Evolutionary conservation across 768 basidiomycete genomes (phyloP).

Genomic region (Lactifluus volemus): DNA sequence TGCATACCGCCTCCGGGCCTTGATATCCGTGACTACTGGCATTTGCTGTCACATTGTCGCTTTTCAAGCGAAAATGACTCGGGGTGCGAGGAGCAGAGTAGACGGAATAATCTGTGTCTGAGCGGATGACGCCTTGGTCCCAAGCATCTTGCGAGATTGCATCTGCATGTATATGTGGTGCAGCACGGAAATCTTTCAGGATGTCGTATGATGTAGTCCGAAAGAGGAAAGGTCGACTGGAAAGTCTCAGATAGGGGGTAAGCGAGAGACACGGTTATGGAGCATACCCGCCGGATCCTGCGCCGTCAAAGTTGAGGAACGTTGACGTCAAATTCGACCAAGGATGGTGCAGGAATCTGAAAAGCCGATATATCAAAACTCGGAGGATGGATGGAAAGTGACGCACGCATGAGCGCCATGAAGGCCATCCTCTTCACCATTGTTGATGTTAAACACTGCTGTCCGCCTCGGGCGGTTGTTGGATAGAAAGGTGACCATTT

Average conservation of each 20-base stretch:
- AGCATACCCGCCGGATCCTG: constrained; percentile 63
- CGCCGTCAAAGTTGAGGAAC: constrained; percentile 81
- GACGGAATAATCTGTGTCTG: constrained; percentile 65
- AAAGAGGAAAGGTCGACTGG: constrained; percentile 68
- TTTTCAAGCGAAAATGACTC: not conserved
- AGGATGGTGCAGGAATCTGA: constrained; percentile 62
- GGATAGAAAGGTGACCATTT: constrained; percentile 43
- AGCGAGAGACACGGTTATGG: not conserved
- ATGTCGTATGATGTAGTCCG: constrained; percentile 55
- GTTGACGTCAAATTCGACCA: constrained; percentile 58
- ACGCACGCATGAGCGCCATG: constrained; percentile 61
- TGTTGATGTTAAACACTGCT: constrained; percentile 78
- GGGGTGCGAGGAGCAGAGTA: constrained; percentile 32
- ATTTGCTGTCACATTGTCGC: not conserved
- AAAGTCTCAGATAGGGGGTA: not conserved
- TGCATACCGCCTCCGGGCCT: constrained; percentile 36
- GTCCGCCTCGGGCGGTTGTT: constrained; percentile 45
- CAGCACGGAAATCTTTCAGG: constrained; percentile 44
- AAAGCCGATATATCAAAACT: not conserved
- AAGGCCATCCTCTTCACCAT: constrained; percentile 74
- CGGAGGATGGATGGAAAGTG: not conserved
- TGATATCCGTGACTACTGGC: not conserved
- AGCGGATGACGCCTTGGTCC: constrained; percentile 52
- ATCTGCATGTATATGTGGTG: constrained; percentile 65
- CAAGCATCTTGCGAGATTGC: constrained; percentile 65